Evolutionary conservation across 1,284 basidiomycete species (phyloP), one percentile per base, ranked within the genome.

Genomic region (Wolfiporia cocos): DNA sequence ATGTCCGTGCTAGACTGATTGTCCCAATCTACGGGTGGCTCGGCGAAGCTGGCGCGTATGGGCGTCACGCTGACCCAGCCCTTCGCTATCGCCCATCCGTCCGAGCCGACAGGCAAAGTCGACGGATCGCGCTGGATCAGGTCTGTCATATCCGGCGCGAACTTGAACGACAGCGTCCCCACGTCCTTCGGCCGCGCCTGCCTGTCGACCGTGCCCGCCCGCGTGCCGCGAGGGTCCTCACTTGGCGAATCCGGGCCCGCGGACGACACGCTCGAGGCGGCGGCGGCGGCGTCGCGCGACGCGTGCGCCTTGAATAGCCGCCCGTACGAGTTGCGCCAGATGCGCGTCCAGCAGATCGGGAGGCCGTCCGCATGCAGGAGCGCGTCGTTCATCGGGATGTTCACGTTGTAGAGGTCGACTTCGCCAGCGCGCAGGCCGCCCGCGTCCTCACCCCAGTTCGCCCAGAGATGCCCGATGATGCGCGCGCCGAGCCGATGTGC

Each of bases 321-420:
- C 12, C 80, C 78, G 54, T 91, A 92, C 12, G 78, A 74, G 54
- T 82, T 91, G 23, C 80, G 71, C 78, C 85, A 89, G 61, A 90
- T 77, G 18, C 62, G 69, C 6, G 89, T 89, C 81, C 85, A 89
- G 51, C 71, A 74, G 39, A 89, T 73, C 48, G 73, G 70, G 40
- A 88, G 64, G 15, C 71, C 74, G 46, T 70, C 69, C 14, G 76
- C 69, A 17, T 66, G 62, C 35, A 80, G 60, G 24, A 92, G 71
- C 23, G 64, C 68, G 30, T 76, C 69, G 43, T 89, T 70, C 64
- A 90, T 71, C 18, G 89, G 89, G 23, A 92, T 76, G 59, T 92
- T 92, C 51, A 92, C 67, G 53, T 71, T 87, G 66, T 91, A 92
- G 11, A 92, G 68, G 56, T 90, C 87, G 20, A 88, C 74, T 59